Conservation (phyloP, 176 grass and related monocot genomes). For the Musa beccarii region DNA sequence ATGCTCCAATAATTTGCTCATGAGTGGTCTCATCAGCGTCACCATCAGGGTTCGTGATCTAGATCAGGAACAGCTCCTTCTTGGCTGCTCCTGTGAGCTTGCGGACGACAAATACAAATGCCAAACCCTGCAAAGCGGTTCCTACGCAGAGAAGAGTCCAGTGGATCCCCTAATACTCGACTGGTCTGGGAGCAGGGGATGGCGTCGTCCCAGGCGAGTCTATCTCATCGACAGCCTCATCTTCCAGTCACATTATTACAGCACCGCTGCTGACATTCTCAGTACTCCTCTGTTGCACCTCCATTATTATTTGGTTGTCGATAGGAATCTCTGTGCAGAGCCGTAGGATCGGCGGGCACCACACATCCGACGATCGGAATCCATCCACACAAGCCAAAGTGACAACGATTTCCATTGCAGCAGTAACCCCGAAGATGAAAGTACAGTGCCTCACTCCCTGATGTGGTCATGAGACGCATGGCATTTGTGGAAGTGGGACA, state of each 20-base stretch:
- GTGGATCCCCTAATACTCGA: too few species aligned
- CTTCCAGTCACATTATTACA: background rate
- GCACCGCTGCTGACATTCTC: background rate
- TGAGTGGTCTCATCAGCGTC: background rate
- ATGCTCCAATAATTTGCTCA: constrained; percentile 2
- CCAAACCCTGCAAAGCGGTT: background rate
- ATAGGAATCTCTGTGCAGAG: background rate
- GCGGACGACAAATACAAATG: background rate
- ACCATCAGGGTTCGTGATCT: background rate
- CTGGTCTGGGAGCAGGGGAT: too few species aligned
- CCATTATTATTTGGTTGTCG: background rate
- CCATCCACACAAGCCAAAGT: too few species aligned
- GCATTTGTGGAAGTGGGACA: background rate
- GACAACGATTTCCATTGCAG: too few species aligned
- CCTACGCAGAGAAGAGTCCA: background rate
- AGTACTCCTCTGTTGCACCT: background rate
- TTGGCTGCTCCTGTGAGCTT: background rate
- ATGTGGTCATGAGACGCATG: background rate
- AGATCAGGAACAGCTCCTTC: background rate
- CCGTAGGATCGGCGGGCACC: background rate
- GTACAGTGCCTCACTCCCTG: too few species aligned
- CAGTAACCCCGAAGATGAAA: too few species aligned
- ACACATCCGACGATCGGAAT: background rate
- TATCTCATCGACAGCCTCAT: too few species aligned
- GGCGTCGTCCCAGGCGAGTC: too few species aligned